phyloP scores from a whole-genome alignment of 345 rosid species.

The Litchi chinensis region DNA sequence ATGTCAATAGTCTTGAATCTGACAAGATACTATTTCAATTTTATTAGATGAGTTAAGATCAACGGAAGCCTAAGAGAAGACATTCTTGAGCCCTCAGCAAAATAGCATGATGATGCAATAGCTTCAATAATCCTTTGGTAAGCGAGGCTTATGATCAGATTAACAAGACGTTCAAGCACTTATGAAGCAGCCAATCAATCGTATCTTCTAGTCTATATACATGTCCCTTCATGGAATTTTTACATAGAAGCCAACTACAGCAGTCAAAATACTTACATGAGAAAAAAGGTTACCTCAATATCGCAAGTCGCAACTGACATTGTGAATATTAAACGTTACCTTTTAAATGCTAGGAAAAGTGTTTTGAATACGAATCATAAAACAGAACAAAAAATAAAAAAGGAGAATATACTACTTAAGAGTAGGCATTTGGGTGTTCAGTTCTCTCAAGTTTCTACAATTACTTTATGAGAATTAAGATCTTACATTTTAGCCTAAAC shows the following conservation, averaged over 20 bases:
- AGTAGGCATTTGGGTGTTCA: too few species aligned
- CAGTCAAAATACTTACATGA: not conserved
- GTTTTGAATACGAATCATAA: not conserved
- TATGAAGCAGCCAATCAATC: not conserved
- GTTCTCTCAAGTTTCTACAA: too few species aligned
- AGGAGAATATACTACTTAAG: too few species aligned
- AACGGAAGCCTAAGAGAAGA: not conserved
- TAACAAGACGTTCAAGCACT: not conserved
- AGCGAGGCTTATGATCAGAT: not conserved
- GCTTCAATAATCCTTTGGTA: not conserved
- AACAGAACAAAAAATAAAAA: too few species aligned
- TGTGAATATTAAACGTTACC: not conserved
- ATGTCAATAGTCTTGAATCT: not conserved
- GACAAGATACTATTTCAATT: not conserved
- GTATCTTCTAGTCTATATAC: too few species aligned
- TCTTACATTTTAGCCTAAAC: too few species aligned
- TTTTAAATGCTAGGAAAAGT: not conserved
- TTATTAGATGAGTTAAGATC: not conserved
- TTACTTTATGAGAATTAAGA: too few species aligned
- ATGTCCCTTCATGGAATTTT: not conserved
- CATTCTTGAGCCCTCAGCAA: not conserved
- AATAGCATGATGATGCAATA: not conserved
- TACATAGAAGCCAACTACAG: not conserved
- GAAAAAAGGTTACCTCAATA: too few species aligned
- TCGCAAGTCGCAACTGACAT: too few species aligned